Evolutionary conservation across 495 filamentous ascomycete genomes (phyloP).

Genomic region (Penicillium coffeae): DNA sequence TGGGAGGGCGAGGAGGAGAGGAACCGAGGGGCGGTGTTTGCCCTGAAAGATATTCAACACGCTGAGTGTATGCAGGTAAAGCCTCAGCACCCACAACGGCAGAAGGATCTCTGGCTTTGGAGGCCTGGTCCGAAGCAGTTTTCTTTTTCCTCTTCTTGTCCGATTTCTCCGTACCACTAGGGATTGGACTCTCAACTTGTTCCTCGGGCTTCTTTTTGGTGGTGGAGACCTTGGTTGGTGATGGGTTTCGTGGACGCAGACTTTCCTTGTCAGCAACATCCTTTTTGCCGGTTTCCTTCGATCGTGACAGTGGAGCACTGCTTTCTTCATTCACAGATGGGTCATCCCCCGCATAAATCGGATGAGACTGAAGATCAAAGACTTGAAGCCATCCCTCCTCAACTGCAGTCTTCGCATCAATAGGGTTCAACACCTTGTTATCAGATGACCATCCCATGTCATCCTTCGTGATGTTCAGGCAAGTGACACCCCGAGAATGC

Average conservation of each 20-base stretch:
- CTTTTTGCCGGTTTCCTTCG: conserved; percentile 38
- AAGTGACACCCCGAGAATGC: conserved; percentile 93
- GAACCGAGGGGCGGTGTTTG: too few relatives aligned
- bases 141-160: conserved; percentile 62
- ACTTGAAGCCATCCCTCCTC: conserved; percentile 58
- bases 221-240: conserved; percentile 35
- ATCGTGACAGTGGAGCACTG: conserved; percentile 31
- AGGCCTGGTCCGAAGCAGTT: conserved; percentile 26
- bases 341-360: conserved; percentile 40
- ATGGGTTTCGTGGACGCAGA: conserved; percentile 40
- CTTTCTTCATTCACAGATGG: conserved; percentile 50
- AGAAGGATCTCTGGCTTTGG: conserved; percentile 29
- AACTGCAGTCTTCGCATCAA: conserved; percentile 56
- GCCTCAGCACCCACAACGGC: conserved; percentile 16
- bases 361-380: conserved; percentile 45
- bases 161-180: conserved; percentile 41
- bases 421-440: conserved; percentile 71
- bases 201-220: conserved; percentile 44
- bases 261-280: conserved; percentile 22
- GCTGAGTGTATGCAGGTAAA: conserved; percentile 8
- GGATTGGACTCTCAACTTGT: conserved; percentile 27
- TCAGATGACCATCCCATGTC: conserved; percentile 88
- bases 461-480: conserved; percentile 73
- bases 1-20: neutral
- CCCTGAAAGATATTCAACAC: conserved; percentile 18